phyloP scores from a whole-genome alignment of 768 basidiomycete species.

The Tylopilus felleus region DNA sequence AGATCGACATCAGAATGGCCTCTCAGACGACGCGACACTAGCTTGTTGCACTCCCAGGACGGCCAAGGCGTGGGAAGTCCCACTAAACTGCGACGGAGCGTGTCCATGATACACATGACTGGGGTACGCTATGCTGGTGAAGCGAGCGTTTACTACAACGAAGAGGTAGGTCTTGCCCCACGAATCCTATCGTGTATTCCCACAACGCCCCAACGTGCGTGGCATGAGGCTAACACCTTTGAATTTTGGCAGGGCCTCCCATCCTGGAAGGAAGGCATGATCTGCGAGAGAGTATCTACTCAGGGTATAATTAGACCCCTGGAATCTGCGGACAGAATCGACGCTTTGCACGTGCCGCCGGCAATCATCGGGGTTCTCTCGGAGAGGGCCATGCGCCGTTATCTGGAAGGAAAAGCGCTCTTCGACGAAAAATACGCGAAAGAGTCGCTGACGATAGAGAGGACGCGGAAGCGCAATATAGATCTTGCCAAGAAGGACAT shows the following conservation, averaged over 20 bases:
- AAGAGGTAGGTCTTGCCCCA: slow-evolving; percentile 39
- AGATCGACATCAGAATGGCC: slow-evolving; percentile 17
- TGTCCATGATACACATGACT: slow-evolving; percentile 7
- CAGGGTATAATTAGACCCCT: slow-evolving; percentile 79
- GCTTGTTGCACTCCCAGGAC: slow-evolving; percentile 2
- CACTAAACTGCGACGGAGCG: slow-evolving; percentile 15
- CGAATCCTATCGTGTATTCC: neutral
- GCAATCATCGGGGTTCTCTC: slow-evolving; percentile 72
- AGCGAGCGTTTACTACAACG: slow-evolving; percentile 48
- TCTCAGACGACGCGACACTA: neutral
- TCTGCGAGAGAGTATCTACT: slow-evolving; percentile 86
- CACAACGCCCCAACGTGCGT: neutral
- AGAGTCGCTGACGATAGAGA: slow-evolving; percentile 57
- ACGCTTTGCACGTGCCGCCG: slow-evolving; percentile 59
- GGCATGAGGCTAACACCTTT: slow-evolving; percentile 1
- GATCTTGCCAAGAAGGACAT: slow-evolving; percentile 64
- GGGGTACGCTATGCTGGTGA: slow-evolving; percentile 55
- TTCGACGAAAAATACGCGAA: slow-evolving; percentile 69
- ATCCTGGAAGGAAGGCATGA: slow-evolving; percentile 60
- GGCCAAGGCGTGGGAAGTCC: slow-evolving; percentile 21
- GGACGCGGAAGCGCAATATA: slow-evolving; percentile 60
- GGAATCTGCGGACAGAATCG: slow-evolving; percentile 65
- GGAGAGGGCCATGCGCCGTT: slow-evolving; percentile 74
- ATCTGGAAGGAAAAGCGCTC: slow-evolving; percentile 53
- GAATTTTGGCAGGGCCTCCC: slow-evolving; percentile 30